Evolutionary conservation across 169 alveolate species (phyloP), one percentile per base, ranked within the genome.

Genomic region (Cryptosporidium andersoni): DNA sequence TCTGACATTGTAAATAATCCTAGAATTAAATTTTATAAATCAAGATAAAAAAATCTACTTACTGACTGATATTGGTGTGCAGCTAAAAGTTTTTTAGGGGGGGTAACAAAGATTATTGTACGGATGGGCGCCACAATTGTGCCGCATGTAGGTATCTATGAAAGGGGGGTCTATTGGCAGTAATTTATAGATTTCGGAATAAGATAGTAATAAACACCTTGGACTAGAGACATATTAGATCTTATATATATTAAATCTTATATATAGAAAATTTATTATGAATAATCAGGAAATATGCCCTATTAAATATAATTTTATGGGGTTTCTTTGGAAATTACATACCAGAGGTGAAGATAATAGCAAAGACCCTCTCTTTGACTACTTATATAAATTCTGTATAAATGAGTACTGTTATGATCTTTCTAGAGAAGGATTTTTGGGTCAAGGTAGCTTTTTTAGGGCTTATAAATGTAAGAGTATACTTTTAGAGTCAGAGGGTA

Each of bases 381-480:
- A 47, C 8, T 16, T 2, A 64, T 52, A 47, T 34, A 4, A 36
- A 25, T 74, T 34, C 36, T 74, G 85, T 42, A 43, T 74, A 25
- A 74, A 74, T 43, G 60, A 55, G 36, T 74, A 74, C 45, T 55
- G 62, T 9, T 74, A 74, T 51, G 67, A 74, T 49, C 43, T 68
- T n/a, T 56, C 85, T 40, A 74, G 47, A 42, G 85, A 74, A 8
- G 85, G 85, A 56, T 74, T 74, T 34, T 74, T 74, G 45, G 85
- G 85, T 9, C 74, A 74, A 43, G 85, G 85, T 55, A 74, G 85
- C 42, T 74, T 47, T 64, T 74, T 74, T 74, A 53, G 85, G 39
- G 85, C 85, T 25, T 74, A 58, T 62, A 74, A 68, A n/a, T 25
- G 85, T 53, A 39, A 74, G 49, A 37, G 60, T 8, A 58, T 51